Evolutionary conservation across 2,329 filamentous ascomycete genomes (phyloP), one percentile per base, ranked within the genome.

Genomic region (Fusarium pseudonygamai): DNA sequence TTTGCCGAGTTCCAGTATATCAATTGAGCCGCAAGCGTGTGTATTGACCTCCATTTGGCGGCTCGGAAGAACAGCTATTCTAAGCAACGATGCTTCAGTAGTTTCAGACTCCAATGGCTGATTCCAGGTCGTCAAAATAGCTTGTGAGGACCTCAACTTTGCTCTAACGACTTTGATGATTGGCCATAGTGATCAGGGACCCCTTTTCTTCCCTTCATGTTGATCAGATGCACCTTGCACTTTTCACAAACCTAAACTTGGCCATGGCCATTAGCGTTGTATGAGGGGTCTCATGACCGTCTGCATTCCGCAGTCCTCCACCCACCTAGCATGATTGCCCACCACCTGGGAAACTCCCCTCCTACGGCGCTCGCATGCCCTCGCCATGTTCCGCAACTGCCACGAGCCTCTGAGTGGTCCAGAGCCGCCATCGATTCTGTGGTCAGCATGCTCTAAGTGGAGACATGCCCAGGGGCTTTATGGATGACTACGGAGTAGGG

Each of bases 161-260:
- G 40, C 30, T 24, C 69, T 58, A 34, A 28, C 37, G 16, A 36
- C 45, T 52, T 45, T 58, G 43, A 58, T 75, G 72, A 75, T 77
- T 77, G 75, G 75, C 45, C 49, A 63, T 62, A 43, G 66, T 46
- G 53, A 67, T 36, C 53, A 36, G 50, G 45, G 67, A 69, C 72
- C 75, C 75, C 71, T 74, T 76, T 77, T 36, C 68, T 68, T 52
- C 61, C 46, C 60, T 67, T 67, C 56, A 50, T 18, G 32, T 56
- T 71, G 69, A 75, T 77, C 75, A 78, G 71, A 78, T 77, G 75
- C 70, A 69, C 64, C 74, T 72, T 74, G 60, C 58, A 63, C 66
- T 76, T 75, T 75, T 75, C 69, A 57, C 73, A 75, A 78, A 78
- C 76, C 75, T 78, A 78, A 78, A 78, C 68, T 76, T 71, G 75